A percentile compares a stretch with the other conserved stretches of the same genome.
These are phyloP conservation scores for Trametes villosa DNA, from an alignment of 768 basidiomycete species.

Conservation along the genomic window DNA sequence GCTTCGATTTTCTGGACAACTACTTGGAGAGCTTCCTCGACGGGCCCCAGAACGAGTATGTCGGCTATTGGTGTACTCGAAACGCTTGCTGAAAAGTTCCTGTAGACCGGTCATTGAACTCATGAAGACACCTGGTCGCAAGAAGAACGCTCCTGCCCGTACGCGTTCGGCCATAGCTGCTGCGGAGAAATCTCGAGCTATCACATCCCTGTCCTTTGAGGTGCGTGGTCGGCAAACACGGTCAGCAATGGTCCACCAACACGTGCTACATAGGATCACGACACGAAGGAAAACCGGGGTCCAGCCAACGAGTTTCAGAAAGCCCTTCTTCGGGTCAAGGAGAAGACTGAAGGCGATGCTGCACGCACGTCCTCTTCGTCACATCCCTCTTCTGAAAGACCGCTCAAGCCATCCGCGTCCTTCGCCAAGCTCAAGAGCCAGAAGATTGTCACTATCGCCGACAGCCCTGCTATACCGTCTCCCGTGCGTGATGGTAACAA, in stretches of 20 bases:
- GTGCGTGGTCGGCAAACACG: constrained; percentile 37
- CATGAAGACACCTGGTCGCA: constrained; percentile 83
- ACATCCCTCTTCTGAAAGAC: not conserved
- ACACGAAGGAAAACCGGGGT: constrained; percentile 43
- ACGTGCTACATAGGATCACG: constrained; percentile 33
- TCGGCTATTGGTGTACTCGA: not conserved
- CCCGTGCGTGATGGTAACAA: not conserved
- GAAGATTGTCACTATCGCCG: constrained; percentile 25
- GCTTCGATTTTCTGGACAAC: constrained; percentile 78
- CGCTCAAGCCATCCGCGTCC: not conserved
- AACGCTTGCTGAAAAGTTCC: not conserved
- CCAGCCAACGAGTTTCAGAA: constrained; percentile 54
- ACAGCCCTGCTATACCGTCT: constrained; percentile 17
- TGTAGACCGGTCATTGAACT: constrained; percentile 74
- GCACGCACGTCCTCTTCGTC: not conserved
- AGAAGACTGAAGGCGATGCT: constrained; percentile 2
- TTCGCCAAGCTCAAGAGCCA: constrained; percentile 17
- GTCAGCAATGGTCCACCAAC: not conserved
- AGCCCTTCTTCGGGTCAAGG: constrained; percentile 39
- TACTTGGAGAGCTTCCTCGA: constrained; percentile 74
- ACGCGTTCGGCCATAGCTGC: constrained; percentile 47
- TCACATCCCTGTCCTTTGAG: constrained; percentile 48
- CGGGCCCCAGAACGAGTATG: constrained; percentile 68
- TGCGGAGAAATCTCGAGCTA: constrained; percentile 48
- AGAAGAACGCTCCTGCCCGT: constrained; percentile 57